Base-by-base conservation (phyloP, 176 grass and related monocot species). In the Oryza punctata region DNA sequence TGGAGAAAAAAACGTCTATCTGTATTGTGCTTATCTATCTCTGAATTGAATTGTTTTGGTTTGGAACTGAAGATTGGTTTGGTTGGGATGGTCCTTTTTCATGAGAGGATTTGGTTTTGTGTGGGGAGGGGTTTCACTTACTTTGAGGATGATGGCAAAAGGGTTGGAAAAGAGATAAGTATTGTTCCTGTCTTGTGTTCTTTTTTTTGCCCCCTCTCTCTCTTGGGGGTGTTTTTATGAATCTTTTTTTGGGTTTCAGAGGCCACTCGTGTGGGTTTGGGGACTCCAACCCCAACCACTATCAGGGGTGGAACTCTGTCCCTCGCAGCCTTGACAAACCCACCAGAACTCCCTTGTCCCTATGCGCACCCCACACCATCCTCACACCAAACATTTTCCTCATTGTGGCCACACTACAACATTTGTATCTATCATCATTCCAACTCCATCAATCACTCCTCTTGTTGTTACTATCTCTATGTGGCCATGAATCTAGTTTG, bases 181-280 rank as follows among this genome's bases (percentile, higher is more conserved):
- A 43, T 9, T 70, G 41, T 32, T 66, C 69, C 12, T 85, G 27
- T 76, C 37, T 30, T 19, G 66, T 45, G 66, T 26, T 11, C 13
- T 30, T 57, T 50, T 35, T 19, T 4, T 41, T 1, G 26, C 1
- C 12, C 76, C 47, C 76, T 27, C 25, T 9, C 15, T 40, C 6
- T 16, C 0, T 8, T 63, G 40, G 25, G 28, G 6, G 6, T 15
- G 35, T 1, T 69, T 78, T 43, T 19, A 41, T 69, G 75, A 74
- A 78, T 85, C 69, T 85, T 85, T 88, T 70, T 46, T 49, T 50
- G 72, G 68, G 84, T 87, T 88, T 75, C 84, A 89, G 90, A 94
- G 90, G 87, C 90, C 92, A 50, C 90, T 92, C 92, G 92, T 94
- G 92, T 94, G 92, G 76, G 77, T 88, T 83, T 87, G 41, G 89